phyloP scores from a whole-genome alignment of 1,284 basidiomycete genomes.

The Stygiomarasmius scandens region DNA sequence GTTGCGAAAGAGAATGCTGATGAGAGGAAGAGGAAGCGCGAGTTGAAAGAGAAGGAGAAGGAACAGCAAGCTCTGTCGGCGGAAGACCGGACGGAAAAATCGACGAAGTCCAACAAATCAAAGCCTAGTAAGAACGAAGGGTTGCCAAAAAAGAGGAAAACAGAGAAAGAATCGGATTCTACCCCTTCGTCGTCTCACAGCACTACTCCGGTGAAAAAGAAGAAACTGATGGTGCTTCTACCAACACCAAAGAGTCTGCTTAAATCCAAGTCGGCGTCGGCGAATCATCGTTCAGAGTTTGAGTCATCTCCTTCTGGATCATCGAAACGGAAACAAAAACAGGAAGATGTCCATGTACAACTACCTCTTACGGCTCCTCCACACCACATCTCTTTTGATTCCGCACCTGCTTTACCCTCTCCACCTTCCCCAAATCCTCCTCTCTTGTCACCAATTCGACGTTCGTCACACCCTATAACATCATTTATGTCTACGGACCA shows the following conservation, averaged over 20 bases:
- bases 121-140: slow-evolving; percentile 1
- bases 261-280: background rate
- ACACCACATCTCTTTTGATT: background rate
- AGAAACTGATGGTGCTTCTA: slow-evolving; percentile 4
- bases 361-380: background rate
- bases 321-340: background rate
- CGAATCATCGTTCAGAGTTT: background rate
- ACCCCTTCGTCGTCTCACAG: background rate
- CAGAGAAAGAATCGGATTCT: background rate
- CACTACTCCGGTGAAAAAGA: background rate
- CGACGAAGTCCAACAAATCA: slow-evolving; percentile 5
- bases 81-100: background rate
- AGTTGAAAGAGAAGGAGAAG: slow-evolving; percentile 34
- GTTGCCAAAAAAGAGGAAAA: slow-evolving; percentile 4
- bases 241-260: background rate
- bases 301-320: background rate
- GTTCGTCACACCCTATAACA: background rate
- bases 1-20: slow-evolving; percentile 51
- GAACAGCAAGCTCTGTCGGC: slow-evolving; percentile 3
- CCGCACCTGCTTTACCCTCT: slow-evolving; percentile 1
- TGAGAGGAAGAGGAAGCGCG: slow-evolving; percentile 55
- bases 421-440: background rate
- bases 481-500: background rate
- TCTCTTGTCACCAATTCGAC: too few species aligned
- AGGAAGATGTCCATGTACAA: too few species aligned